Conservation (phyloP, 2,329 filamentous ascomycete genomes). For the Annulohypoxylon truncatum region DNA sequence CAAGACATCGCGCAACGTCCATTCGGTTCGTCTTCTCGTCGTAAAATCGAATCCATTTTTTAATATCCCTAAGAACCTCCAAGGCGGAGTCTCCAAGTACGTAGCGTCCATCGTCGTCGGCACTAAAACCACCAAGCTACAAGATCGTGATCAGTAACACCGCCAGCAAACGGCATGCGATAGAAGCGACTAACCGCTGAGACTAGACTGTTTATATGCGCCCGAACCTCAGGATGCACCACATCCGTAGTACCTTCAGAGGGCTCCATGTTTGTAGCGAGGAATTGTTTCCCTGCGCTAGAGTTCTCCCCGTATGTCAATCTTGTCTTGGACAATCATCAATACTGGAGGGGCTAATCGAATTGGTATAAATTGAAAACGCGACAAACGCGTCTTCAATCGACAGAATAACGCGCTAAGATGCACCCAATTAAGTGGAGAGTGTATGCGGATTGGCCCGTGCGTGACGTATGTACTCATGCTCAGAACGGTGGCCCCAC, state of each 20-base stretch:
- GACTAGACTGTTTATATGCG: slow-evolving; percentile 92
- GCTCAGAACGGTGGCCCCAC: slow-evolving; percentile 30
- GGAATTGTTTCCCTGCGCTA: slow-evolving; percentile 37
- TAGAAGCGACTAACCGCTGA: slow-evolving; percentile 76
- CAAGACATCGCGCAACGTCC: slow-evolving; percentile 92
- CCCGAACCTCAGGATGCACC: slow-evolving; percentile 91
- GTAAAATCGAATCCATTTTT: slow-evolving; percentile 94
- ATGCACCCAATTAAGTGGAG: neutral
- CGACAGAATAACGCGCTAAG: slow-evolving; percentile 37
- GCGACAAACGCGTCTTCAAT: slow-evolving; percentile 44
- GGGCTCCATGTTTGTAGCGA: slow-evolving; percentile 63
- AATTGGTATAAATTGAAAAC: slow-evolving; percentile 40
- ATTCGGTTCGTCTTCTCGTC: slow-evolving; percentile 93
- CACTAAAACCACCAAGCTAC: slow-evolving; percentile 85
- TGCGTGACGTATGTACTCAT: neutral
- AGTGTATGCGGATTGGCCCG: neutral
- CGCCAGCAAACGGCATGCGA: neutral
- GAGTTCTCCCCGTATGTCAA: slow-evolving; percentile 19
- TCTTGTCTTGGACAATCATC: slow-evolving; percentile 29
- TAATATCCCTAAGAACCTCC: slow-evolving; percentile 90
- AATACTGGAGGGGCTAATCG: slow-evolving; percentile 20
- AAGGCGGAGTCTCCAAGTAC: slow-evolving; percentile 92
- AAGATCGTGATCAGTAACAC: slow-evolving; percentile 36
- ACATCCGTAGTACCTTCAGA: slow-evolving; percentile 65
- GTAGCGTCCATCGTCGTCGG: slow-evolving; percentile 84